These are phyloP conservation scores for Corchorus capsularis DNA, from an alignment of 345 rosid species.

Conservation along the genomic window DNA sequence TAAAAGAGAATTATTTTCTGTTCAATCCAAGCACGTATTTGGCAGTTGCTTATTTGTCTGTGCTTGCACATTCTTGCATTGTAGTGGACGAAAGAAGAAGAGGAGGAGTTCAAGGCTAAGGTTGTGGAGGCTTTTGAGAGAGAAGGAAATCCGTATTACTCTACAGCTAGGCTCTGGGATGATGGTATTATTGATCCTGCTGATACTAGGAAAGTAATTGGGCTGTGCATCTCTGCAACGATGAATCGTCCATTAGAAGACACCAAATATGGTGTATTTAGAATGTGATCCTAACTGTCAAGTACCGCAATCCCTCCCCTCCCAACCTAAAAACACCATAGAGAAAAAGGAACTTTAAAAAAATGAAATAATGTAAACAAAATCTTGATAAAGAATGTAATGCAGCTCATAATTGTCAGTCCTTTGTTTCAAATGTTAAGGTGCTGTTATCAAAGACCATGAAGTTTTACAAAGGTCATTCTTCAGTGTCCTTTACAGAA, in stretches of 20 bases:
- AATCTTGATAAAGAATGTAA: constrained; percentile 1
- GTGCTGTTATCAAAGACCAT: not conserved
- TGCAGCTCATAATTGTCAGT: not conserved
- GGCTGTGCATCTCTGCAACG: constrained; percentile 75
- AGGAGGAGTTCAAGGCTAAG: constrained; percentile 67
- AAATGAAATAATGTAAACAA: not conserved
- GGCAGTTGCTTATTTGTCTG: not conserved
- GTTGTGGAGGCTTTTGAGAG: constrained; percentile 77
- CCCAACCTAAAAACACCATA: not conserved
- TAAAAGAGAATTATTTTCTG: not conserved
- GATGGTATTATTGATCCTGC: constrained; percentile 95
- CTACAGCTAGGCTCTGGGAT: constrained; percentile 95
- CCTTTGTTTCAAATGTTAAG: not conserved
- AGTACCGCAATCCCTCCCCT: not conserved
- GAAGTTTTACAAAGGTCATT: not conserved
- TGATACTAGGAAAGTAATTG: constrained; percentile 71
- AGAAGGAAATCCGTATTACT: constrained; percentile 82
- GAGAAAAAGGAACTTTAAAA: not conserved
- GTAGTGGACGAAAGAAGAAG: constrained; percentile 84
- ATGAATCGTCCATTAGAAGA: constrained; percentile 57
- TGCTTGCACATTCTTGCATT: constrained; percentile 11
- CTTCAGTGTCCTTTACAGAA: not conserved
- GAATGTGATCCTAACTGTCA: constrained; percentile 53
- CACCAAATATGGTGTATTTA: constrained; percentile 82
- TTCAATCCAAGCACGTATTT: not conserved